These are phyloP conservation scores for Pseudotsuga menziesii DNA, from an alignment of 75 land plant species.

Conservation along the genomic window DNA sequence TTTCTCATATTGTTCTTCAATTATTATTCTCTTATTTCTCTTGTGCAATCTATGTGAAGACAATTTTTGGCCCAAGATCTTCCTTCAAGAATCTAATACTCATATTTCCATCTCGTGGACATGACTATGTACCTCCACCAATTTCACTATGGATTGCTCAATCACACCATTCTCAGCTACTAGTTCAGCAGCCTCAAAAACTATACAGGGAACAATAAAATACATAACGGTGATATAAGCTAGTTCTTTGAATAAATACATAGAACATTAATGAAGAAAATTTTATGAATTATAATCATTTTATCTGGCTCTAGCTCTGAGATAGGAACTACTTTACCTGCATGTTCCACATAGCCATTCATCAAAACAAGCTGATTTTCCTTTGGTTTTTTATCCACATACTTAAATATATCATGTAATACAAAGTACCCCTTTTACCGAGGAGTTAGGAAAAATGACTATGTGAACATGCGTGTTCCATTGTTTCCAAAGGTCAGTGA, in stretches of 20 bases:
- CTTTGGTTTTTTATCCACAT: conserved; percentile 27
- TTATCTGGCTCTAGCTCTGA: background rate
- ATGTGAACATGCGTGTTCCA: conserved; percentile 49
- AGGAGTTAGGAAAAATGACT: conserved; percentile 59
- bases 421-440: conserved; percentile 61
- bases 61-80: no score
- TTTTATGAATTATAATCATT: background rate
- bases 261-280: no score
- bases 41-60: no score
- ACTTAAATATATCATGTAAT: conserved; percentile 52
- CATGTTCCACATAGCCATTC: conserved; percentile 12
- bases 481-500: conserved; percentile 42
- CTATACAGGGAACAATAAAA: background rate
- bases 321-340: background rate
- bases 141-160: background rate
- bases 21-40: no score
- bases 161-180: conserved; percentile 4
- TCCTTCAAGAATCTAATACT: no score
- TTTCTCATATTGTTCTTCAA: no score
- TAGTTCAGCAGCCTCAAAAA: background rate
- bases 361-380: background rate
- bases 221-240: background rate
- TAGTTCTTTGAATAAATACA: background rate
- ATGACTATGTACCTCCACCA: conserved; percentile 1
- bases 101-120: background rate